Evolutionary conservation across 345 rosid species (phyloP), one percentile per base, ranked within the genome.

Genomic region (Sapria himalayana): DNA sequence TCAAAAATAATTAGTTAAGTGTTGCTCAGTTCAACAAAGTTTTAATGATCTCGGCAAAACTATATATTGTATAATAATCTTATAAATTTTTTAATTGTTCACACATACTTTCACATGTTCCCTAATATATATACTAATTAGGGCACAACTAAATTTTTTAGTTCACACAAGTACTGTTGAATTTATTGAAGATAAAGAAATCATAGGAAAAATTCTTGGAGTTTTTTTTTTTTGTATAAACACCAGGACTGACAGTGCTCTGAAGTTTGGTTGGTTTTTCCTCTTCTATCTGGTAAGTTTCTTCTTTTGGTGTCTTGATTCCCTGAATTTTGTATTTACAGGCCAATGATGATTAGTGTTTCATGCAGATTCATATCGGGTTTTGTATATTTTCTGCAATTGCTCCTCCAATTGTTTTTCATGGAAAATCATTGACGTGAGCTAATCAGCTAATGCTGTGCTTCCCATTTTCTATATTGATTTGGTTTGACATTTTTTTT

Each of bases 361-460:
- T 32, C 15, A 18, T 49, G 59, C 86, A 91, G 99, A 48, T 91
- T 41, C 99, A 91, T 61, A 60, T 84, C 58, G 89, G 70, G 35
- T 84, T 91, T 64, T 84, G 96, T 65, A 73, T 91, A 21, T 52
- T 91, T 65, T 93, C 99, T n/a, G 86, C 99, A 41, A 78, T 91
- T 59, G 96, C 99, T 43, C 99, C 99, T 33, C 99, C 99, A 4
- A 31, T 91, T 27, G 73, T 91, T 51, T 91, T 91, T 61, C 81
- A 70, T n/a, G 99, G 99, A 60, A 63, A 77, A 53, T 91, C 99
- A 46, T 60, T 91, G 54, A 75, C 99, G 96, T 91, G 84, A 80
- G 96, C 53, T 47, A 15, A 16, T 16, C 25, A 39, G n/a, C 16
- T 29, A 2, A 17, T 20, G 19, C 12, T 48, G n/a, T 6, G 7